Evolutionary conservation across 768 basidiomycete genomes (phyloP).

Genomic region (Termitomyces sp.): DNA sequence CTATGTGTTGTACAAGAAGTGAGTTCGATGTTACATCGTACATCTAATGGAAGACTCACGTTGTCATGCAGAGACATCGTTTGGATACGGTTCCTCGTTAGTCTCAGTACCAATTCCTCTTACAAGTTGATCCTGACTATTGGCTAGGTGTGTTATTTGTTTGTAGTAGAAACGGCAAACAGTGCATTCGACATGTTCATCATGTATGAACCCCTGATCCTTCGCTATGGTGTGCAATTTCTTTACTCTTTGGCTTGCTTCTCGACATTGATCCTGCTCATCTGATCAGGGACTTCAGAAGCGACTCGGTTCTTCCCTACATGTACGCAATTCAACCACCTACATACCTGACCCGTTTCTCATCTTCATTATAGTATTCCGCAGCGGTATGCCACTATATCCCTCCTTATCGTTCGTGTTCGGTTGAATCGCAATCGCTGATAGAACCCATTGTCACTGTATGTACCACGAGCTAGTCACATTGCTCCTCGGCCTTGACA

Average conservation of each 20-base stretch:
- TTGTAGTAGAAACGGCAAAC: conserved; percentile 19
- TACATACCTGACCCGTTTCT: not conserved
- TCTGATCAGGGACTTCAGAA: not conserved
- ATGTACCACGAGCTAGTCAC: not conserved
- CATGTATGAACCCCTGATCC: conserved; percentile 19
- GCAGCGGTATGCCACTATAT: not conserved
- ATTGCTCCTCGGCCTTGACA: not conserved
- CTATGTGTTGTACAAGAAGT: conserved; percentile 15
- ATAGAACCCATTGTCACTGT: conserved; percentile 14
- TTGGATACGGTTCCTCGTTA: not conserved
- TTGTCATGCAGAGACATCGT: not conserved
- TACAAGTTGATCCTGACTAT: not conserved
- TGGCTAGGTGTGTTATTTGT: conserved; percentile 16
- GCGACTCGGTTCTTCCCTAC: conserved; percentile 4
- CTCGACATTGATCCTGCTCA: no score
- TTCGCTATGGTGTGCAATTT: conserved; percentile 13
- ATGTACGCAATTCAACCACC: not conserved
- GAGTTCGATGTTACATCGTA: not conserved
- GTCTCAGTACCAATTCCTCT: not conserved
- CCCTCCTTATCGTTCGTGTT: no score
- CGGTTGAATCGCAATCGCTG: no score
- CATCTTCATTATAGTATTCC: not conserved
- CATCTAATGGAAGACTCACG: not conserved
- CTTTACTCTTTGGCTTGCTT: not conserved
- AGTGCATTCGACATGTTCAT: conserved; percentile 16